These are phyloP conservation scores for Colletotrichum agaves DNA, from an alignment of 2,329 filamentous ascomycete genomes.

Conservation along the genomic window DNA sequence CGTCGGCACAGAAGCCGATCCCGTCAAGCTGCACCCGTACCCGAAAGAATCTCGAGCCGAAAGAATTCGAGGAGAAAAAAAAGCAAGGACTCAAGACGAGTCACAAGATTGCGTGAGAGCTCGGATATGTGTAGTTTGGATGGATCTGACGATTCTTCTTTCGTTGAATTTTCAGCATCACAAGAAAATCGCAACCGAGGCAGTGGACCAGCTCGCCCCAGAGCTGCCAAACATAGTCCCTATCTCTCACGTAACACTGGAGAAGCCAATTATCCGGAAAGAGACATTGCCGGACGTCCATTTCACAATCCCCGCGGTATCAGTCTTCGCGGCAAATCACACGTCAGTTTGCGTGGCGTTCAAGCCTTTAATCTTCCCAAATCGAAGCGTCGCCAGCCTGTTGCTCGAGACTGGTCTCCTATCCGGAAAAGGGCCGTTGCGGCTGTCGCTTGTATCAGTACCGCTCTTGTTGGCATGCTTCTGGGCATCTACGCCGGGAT, in stretches of 20 bases:
- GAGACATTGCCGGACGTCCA: constrained; percentile 41
- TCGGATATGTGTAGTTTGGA: constrained; percentile 30
- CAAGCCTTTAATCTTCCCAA: constrained; percentile 63
- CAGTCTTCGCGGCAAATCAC: constrained; percentile 61
- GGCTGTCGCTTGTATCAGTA: constrained; percentile 76
- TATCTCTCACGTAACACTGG: constrained; percentile 28
- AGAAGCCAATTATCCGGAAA: constrained; percentile 42
- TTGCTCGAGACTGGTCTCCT: constrained; percentile 78
- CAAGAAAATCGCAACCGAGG: constrained; percentile 31
- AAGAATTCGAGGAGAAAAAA: constrained; percentile 4
- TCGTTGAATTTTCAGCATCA: constrained; percentile 34
- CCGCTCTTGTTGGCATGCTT: constrained; percentile 75
- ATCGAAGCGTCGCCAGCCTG: constrained; percentile 69
- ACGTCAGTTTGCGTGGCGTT: constrained; percentile 63
- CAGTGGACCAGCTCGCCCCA: constrained; percentile 36
- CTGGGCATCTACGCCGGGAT: constrained; percentile 82
- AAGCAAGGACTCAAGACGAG: neutral
- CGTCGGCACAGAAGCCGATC: neutral
- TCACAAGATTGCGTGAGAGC: neutral
- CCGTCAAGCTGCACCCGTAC: constrained; percentile 10
- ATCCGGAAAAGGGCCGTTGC: constrained; percentile 76
- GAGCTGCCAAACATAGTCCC: constrained; percentile 25
- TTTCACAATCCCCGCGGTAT: constrained; percentile 48
- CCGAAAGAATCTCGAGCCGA: constrained; percentile 33
- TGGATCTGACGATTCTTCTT: constrained; percentile 33